Conservation (phyloP, 2,329 filamentous ascomycete genomes). For the Arthrinium puccinioides region DNA sequence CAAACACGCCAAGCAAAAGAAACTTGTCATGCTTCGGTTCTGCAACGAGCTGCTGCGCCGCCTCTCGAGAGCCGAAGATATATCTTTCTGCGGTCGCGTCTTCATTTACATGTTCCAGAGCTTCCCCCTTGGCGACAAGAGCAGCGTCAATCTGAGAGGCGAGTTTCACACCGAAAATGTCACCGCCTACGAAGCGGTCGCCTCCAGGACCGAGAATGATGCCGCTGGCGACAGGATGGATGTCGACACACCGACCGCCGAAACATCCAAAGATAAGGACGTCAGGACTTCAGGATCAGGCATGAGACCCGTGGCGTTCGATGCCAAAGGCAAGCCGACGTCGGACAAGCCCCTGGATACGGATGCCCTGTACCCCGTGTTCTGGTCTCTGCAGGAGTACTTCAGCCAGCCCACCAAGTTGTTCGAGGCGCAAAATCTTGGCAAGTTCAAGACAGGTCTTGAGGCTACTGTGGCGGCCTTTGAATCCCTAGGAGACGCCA, state of each 20-base stretch:
- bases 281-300: conserved; percentile 23
- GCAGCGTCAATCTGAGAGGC: conserved; percentile 90
- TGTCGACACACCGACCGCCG: conserved; percentile 45
- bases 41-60: conserved; percentile 94
- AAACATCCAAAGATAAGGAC: conserved; percentile 23
- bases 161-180: conserved; percentile 96
- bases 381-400: conserved; percentile 87
- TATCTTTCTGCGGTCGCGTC: conserved; percentile 92
- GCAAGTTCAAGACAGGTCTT: conserved; percentile 73
- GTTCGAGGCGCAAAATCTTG: conserved; percentile 65
- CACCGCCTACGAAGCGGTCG: conserved; percentile 67
- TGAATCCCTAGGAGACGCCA: conserved; percentile 51
- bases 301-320: conserved; percentile 36
- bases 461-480: conserved; percentile 57
- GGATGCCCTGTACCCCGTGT: conserved; percentile 76
- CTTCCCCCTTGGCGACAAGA: conserved; percentile 92
- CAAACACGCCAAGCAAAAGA: conserved; percentile 49
- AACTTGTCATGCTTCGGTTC: conserved; percentile 80
- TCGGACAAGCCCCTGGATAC: conserved; percentile 52
- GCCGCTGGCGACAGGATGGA: conserved; percentile 52
- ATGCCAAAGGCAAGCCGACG: conserved; percentile 31
- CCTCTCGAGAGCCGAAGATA: conserved; percentile 91
- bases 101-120: conserved; percentile 98
- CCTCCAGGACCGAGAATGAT: conserved; percentile 22
- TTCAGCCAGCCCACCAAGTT: conserved; percentile 86